Evolutionary conservation across 768 basidiomycete genomes (phyloP), one percentile per base, ranked within the genome.

Genomic region (Botryobasidium botryosum): DNA sequence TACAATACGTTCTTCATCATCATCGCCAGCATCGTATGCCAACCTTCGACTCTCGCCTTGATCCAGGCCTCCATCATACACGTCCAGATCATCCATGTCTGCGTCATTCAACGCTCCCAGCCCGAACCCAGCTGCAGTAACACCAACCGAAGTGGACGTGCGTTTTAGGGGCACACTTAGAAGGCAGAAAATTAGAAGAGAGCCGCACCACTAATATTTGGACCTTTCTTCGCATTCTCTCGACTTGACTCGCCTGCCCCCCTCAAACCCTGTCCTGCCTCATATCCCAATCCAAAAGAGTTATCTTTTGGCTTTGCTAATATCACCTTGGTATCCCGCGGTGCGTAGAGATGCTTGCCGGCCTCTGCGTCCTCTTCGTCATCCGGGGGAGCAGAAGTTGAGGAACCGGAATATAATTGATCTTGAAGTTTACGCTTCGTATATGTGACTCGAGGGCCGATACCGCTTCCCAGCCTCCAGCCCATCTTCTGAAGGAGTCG

Each of bases 401-500:
- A 66, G 6, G 64, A 21, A 37, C 36, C 42, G 43, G 41, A 62
- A 24, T 53, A 59, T 46, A 72, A 72, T 10, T 69, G 59, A 57
- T 83, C 77, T 57, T 91, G 85, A 15, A 72, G 62, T 51, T 71
- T 75, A 35, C 81, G 75, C 55, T 84, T 76, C 28, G 74, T 69
- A 50, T 79, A 70, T 4, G 85, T 75, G 25, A 97, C 67, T 8
- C 92, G 73, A 3, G 91, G 88, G 0, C 92, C 94, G 17, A 97
- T 75, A 10, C 92, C 94, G 61, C 91, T 88, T 1, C 91, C 94
- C 0, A 76, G 61, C 33, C 79, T 68, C 92, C 94, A 96, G 0
- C 94, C 92, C 80, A 96, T 90, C 62, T 87, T 91, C 64, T 78
- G 80, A 44, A 99, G 69, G 5, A 97, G 75, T 28, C 75, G 75